phyloP scores from a whole-genome alignment of 2,329 filamentous ascomycete species.

The Aspergillus carbonarius region DNA sequence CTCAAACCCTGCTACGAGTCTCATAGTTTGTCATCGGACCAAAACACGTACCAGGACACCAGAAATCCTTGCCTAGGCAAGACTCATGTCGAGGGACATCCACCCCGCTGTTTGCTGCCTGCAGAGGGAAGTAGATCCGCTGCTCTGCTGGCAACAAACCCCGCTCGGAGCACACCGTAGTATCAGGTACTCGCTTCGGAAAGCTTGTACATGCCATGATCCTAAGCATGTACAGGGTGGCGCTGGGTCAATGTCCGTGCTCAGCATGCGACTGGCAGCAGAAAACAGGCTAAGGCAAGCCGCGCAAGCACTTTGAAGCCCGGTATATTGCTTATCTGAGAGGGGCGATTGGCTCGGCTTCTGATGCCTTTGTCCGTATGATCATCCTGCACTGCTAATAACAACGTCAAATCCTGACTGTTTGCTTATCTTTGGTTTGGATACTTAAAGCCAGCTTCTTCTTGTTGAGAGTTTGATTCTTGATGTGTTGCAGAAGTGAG shows the following conservation, averaged over 20 bases:
- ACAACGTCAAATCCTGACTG: no score
- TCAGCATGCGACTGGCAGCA: not conserved
- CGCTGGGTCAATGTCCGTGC: not conserved
- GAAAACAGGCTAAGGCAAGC: not conserved
- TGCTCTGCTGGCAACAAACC: not conserved
- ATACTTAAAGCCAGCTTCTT: no score
- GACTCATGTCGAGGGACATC: not conserved
- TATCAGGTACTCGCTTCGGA: not conserved
- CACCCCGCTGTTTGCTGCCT: not conserved
- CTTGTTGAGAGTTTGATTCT: no score
- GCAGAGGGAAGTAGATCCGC: not conserved
- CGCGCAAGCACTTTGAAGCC: not conserved
- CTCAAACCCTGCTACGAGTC: no score
- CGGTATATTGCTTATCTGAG: constrained; percentile 1
- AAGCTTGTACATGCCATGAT: not conserved
- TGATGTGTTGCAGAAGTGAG: no score
- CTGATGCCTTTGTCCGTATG: not conserved
- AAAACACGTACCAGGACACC: not conserved
- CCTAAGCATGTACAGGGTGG: not conserved
- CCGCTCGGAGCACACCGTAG: not conserved
- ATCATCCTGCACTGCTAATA: not conserved
- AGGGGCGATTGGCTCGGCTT: not conserved
- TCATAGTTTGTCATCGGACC: not conserved
- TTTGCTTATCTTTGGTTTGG: no score
- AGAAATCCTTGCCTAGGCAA: not conserved